Conservation (phyloP, 352 stramenopile genomes). For the Phytophthora crassamura region DNA sequence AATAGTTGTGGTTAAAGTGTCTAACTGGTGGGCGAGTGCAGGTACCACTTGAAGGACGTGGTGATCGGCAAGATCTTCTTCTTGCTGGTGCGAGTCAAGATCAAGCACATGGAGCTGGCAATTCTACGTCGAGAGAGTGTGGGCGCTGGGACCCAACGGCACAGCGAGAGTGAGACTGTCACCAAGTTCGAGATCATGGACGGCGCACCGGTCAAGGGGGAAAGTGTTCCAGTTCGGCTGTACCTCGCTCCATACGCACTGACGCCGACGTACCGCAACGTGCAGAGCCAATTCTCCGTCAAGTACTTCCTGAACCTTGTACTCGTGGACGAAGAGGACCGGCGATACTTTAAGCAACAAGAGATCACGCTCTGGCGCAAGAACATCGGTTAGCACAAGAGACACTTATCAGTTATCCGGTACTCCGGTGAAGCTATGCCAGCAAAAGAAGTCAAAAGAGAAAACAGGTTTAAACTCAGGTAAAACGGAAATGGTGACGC, state of each 20-base stretch:
- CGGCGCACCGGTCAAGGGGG: slow-evolving; percentile 95
- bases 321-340: slow-evolving; percentile 98
- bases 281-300: slow-evolving; percentile 94
- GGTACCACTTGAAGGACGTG: slow-evolving; percentile 94
- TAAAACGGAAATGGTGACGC: slow-evolving; percentile 1
- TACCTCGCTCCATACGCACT: slow-evolving; percentile 93
- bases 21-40: slow-evolving; percentile 9
- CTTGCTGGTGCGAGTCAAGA: slow-evolving; percentile 98
- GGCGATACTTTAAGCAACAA: slow-evolving; percentile 99
- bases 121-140: slow-evolving; percentile 96
- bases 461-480: slow-evolving; percentile 13
- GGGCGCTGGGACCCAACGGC: slow-evolving; percentile 72
- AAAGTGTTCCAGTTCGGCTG: slow-evolving; percentile 97
- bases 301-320: slow-evolving; percentile 99
- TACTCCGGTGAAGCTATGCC: slow-evolving; percentile 11
- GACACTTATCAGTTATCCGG: neutral
- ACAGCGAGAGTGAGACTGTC: slow-evolving; percentile 97
- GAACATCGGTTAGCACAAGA: slow-evolving; percentile 36
- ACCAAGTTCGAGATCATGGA: slow-evolving; percentile 99
- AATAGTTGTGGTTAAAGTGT: neutral
- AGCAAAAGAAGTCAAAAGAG: slow-evolving; percentile 13
- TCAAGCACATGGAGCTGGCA: slow-evolving; percentile 99
- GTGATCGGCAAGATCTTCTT: slow-evolving; percentile 99
- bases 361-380: slow-evolving; percentile 97
- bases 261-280: slow-evolving; percentile 90